Evolutionary conservation across 116 monocot genomes (phyloP).

Genomic region (Trichopus zeylanicus): DNA sequence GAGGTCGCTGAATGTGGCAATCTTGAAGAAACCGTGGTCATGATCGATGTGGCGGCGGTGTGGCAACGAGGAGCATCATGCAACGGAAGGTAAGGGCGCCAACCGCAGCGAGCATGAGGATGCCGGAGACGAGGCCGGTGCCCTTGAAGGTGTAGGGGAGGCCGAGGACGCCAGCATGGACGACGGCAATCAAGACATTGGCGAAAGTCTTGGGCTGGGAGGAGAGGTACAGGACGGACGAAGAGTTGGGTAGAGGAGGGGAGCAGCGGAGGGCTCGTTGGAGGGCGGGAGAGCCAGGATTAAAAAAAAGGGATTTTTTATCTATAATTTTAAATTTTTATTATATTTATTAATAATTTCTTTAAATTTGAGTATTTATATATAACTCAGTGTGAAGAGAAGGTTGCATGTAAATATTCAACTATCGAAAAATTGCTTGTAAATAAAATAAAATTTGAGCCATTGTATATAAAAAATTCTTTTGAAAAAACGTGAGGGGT

Average conservation of each 20-base stretch:
- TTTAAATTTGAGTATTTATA: too few species aligned
- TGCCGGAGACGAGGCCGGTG: slow-evolving; percentile 72
- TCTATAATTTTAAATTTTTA: too few species aligned
- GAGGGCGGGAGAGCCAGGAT: slow-evolving; percentile 4
- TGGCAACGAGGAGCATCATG: slow-evolving; percentile 77
- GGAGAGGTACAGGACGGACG: slow-evolving; percentile 24
- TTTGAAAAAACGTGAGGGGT: too few species aligned
- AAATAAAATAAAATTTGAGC: too few species aligned
- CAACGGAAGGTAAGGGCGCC: slow-evolving; percentile 69
- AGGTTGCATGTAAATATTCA: too few species aligned
- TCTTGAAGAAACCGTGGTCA: slow-evolving; percentile 26
- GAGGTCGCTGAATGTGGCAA: slow-evolving; percentile 75
- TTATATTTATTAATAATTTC: too few species aligned
- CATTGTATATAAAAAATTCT: too few species aligned
- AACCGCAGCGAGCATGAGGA: slow-evolving; percentile 41
- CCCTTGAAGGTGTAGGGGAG: slow-evolving; percentile 92
- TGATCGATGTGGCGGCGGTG: slow-evolving; percentile 53
- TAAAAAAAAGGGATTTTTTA: too few species aligned
- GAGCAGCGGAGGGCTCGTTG: slow-evolving; percentile 7
- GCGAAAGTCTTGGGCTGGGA: slow-evolving; percentile 93
- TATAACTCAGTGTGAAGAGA: too few species aligned
- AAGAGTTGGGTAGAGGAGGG: slow-evolving; percentile 15
- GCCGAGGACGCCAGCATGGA: slow-evolving; percentile 90
- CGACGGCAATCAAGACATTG: slow-evolving; percentile 95
- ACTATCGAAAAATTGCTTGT: too few species aligned